These are phyloP conservation scores for Tephrocybe sp. DNA, from an alignment of 768 basidiomycete genomes.

Conservation along the genomic window DNA sequence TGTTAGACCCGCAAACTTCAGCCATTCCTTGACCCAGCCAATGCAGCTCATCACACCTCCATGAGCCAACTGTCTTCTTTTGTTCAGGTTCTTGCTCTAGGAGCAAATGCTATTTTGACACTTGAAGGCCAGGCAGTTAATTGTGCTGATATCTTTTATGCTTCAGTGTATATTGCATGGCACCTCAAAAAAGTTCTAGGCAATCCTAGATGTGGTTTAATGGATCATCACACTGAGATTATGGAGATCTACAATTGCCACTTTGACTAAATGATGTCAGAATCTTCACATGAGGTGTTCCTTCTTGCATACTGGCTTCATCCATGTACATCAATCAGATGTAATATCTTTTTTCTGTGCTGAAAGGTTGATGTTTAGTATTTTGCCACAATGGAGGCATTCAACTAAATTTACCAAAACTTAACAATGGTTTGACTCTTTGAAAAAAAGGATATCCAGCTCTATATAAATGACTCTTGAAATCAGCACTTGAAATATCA, in stretches of 20 bases:
- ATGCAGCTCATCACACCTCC: not conserved
- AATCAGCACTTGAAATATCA: not conserved
- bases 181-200: constrained; percentile 22
- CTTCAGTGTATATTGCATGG: too few relatives aligned
- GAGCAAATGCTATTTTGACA: too few relatives aligned
- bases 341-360: too few relatives aligned
- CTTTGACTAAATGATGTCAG: constrained; percentile 30
- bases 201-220: constrained; percentile 7
- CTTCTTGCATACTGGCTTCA: constrained; percentile 29
- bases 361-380: too few relatives aligned
- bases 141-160: constrained; percentile 30
- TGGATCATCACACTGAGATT: too few relatives aligned
- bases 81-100: too few relatives aligned
- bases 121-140: too few relatives aligned
- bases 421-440: not conserved
- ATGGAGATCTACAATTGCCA: constrained; percentile 24
- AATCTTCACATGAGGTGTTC: constrained; percentile 26
- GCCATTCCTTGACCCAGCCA: constrained; percentile 18
- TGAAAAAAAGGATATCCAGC: too few relatives aligned
- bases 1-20: too few relatives aligned
- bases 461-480: not conserved
- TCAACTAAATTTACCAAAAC: too few relatives aligned
- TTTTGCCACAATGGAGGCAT: too few relatives aligned
- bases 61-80: not conserved
- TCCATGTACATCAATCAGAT: constrained; percentile 16